Base-by-base conservation (phyloP, 495 filamentous ascomycete species). In the Hypoxylon rickii region DNA sequence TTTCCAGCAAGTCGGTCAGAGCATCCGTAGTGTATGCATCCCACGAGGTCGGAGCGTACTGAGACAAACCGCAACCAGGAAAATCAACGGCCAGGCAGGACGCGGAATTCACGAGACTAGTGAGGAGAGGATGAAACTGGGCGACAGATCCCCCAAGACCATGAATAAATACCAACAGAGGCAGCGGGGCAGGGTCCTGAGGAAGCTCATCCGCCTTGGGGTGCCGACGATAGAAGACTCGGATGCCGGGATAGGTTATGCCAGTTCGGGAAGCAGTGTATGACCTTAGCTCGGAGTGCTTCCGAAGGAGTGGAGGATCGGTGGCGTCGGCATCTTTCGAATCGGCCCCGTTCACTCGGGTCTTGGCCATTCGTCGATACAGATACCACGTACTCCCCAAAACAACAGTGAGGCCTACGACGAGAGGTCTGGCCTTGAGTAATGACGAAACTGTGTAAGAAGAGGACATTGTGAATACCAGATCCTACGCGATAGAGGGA, bases 1-100 rank as follows among this genome's bases (percentile, higher is more conserved):
- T 77, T 29, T 81, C 83, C 8, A 96, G 73, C 11, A 97, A 74
- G 57, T 90, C 86, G 10, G 82, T 85, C 21, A 97, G 73, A 10
- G 87, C 86, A 37, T 89, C 84, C 6, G 86, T 84, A 0, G 82
- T 85, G 65, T 96, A 97, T 17, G 92, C 88, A 38, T 83, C 77
- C 90, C 91, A 96, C 20, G 76, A 65, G 1, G 75, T 83, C 2
- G 85, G 86, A 19, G 75, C 77, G 70, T 92, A 93, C 10, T 78
- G 75, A 6, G 91, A 96, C 4, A 83, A 72, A 21, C 93, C 93
- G 55, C 91, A 96, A 21, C 93, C 93, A 1, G 93, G 93, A 1
- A 96, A 74, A 69, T 97, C 93, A 50, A 97, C 86, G 3, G 89
- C 89, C 12, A 97, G 82, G 63, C 90, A 96, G n/a, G 92, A 86